phyloP scores from a whole-genome alignment of 2,329 filamentous ascomycete species.

The Geosmithia putterillii region DNA sequence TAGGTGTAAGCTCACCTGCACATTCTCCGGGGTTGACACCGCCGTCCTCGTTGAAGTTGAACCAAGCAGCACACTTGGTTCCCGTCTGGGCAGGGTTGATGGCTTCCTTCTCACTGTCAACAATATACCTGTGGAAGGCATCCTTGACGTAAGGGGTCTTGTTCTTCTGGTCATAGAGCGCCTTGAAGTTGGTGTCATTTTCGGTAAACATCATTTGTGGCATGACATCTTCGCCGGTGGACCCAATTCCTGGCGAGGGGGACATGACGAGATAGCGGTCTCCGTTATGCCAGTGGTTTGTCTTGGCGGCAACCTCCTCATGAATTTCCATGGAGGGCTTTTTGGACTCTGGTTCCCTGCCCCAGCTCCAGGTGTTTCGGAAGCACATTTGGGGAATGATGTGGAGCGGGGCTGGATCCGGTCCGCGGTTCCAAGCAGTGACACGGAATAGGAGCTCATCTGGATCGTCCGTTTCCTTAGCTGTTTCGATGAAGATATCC shows the following conservation, averaged over 20 bases:
- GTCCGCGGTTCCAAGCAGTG: conserved; percentile 90
- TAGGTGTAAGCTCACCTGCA: conserved; percentile 47
- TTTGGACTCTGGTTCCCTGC: conserved; percentile 58
- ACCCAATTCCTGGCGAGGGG: conserved; percentile 75
- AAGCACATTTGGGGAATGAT: conserved; percentile 96
- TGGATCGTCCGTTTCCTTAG: conserved; percentile 83
- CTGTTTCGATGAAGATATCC: conserved; percentile 95
- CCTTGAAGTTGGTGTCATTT: conserved; percentile 81
- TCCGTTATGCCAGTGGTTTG: conserved; percentile 70
- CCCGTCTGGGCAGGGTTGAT: conserved; percentile 71
- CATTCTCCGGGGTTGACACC: conserved; percentile 85
- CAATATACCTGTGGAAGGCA: conserved; percentile 81
- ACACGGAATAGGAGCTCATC: conserved; percentile 90
- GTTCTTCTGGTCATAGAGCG: conserved; percentile 68
- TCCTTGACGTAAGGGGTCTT: conserved; percentile 82
- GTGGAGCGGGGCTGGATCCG: conserved; percentile 80
- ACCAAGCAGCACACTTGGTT: conserved; percentile 89
- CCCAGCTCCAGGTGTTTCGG: conserved; percentile 95
- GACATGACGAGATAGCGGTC: conserved; percentile 76
- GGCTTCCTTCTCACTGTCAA: conserved; percentile 66
- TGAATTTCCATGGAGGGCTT: conserved; percentile 68
- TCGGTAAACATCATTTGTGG: conserved; percentile 86
- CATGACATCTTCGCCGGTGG: conserved; percentile 69
- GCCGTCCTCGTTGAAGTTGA: conserved; percentile 77
- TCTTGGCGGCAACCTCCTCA: conserved; percentile 56